phyloP scores from a whole-genome alignment of 2,329 filamentous ascomycete species.

The Alternaria triticina region DNA sequence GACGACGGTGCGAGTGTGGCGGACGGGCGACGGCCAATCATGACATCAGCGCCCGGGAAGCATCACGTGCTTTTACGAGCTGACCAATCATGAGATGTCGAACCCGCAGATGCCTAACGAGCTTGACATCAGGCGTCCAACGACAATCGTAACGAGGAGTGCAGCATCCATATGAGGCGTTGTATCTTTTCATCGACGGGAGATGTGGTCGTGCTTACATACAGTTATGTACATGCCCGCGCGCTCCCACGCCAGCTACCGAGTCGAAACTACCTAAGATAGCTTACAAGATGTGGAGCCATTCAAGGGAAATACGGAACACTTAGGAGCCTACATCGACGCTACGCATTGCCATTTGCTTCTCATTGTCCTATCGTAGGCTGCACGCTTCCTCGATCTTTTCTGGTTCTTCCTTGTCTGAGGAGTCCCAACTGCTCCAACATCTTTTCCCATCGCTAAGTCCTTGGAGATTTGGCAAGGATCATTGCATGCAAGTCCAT shows the following conservation, averaged over 20 bases:
- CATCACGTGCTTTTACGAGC: slow-evolving; percentile 21
- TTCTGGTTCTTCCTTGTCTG: not conserved
- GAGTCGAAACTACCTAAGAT: not conserved
- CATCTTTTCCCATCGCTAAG: too few species aligned
- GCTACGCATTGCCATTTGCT: not conserved
- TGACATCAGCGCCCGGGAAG: not conserved
- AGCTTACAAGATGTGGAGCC: not conserved
- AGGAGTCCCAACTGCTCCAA: not conserved
- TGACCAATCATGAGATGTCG: slow-evolving; percentile 4
- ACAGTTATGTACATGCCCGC: not conserved
- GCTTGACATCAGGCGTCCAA: not conserved
- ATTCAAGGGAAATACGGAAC: too few species aligned
- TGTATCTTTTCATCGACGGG: not conserved
- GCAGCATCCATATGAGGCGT: not conserved
- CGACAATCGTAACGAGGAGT: not conserved
- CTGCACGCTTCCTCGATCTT: not conserved
- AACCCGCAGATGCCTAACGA: not conserved
- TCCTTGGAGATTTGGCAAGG: not conserved
- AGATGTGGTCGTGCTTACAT: not conserved
- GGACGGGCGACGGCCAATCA: not conserved
- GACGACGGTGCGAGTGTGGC: not conserved
- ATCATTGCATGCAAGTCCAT: not conserved
- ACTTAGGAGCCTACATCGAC: not conserved
- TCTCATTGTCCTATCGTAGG: not conserved
- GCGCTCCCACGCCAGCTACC: not conserved